A percentile compares a stretch with the other conserved stretches of the same genome.
These are phyloP conservation scores for Debaryomyces sp. DNA, from an alignment of 1,139 yeast species.

Conservation along the genomic window DNA sequence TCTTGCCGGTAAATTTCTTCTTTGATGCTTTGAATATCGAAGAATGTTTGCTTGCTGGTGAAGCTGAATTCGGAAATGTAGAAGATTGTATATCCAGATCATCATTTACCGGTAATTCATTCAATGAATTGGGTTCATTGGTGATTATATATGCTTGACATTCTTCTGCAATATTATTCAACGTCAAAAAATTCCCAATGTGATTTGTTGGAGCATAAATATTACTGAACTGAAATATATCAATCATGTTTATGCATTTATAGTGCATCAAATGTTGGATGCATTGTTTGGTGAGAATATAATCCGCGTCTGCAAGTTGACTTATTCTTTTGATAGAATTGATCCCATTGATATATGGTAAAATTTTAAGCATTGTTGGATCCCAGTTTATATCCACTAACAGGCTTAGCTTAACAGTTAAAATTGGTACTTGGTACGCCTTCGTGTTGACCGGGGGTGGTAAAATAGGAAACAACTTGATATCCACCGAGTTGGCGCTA, in stretches of 20 bases:
- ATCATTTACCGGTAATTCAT: neutral
- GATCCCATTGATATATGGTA: slow-evolving; percentile 86
- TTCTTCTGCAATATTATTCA: slow-evolving; percentile 71
- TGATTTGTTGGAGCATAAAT: slow-evolving; percentile 88
- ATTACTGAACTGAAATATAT: slow-evolving; percentile 86
- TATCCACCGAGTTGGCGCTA: slow-evolving; percentile 85
- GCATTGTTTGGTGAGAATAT: slow-evolving; percentile 77
- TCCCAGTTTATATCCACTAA: slow-evolving; percentile 94
- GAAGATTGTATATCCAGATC: slow-evolving; percentile 7
- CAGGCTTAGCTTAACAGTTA: slow-evolving; percentile 70
- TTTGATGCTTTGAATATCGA: slow-evolving; percentile 6
- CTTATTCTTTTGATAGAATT: slow-evolving; percentile 81
- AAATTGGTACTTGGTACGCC: slow-evolving; percentile 84
- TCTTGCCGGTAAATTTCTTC: slow-evolving; percentile 10
- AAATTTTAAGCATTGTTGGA: slow-evolving; percentile 87
- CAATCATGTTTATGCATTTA: slow-evolving; percentile 78
- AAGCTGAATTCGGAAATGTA: slow-evolving; percentile 9
- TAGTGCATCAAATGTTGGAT: slow-evolving; percentile 91
- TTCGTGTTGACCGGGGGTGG: slow-evolving; percentile 81
- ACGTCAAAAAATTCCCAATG: slow-evolving; percentile 66
- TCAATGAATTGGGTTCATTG: slow-evolving; percentile 12
- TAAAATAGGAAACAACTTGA: slow-evolving; percentile 83
- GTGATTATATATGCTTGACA: slow-evolving; percentile 80
- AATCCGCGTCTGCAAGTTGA: slow-evolving; percentile 79
- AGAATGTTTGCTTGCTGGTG: slow-evolving; percentile 11